Percentiles rank a stretch among this genome's conserved stretches.
These are phyloP conservation scores for Echria macrotheca DNA, from an alignment of 495 filamentous ascomycete genomes.

Conservation along the genomic window DNA sequence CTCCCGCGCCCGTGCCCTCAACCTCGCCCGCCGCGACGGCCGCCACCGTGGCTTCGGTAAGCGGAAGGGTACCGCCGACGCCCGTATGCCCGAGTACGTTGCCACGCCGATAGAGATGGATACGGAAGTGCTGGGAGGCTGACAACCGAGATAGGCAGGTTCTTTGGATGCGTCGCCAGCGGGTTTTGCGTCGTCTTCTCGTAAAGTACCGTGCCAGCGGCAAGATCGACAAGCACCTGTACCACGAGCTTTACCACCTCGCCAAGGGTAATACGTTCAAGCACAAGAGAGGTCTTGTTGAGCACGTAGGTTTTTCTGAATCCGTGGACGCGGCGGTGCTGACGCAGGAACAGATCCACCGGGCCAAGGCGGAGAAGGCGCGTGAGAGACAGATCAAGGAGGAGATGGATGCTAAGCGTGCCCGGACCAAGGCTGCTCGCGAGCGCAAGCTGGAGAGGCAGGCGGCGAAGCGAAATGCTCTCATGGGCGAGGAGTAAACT, in stretches of 20 bases:
- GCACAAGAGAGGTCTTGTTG: slow-evolving; percentile 99
- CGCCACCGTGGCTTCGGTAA: slow-evolving; percentile 99
- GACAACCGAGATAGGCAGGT: slow-evolving; percentile 61
- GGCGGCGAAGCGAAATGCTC: slow-evolving; percentile 79
- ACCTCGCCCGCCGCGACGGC: slow-evolving; percentile 81
- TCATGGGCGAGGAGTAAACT: slow-evolving; percentile 65
- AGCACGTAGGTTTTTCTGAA: slow-evolving; percentile 75
- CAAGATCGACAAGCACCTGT: slow-evolving; percentile 99
- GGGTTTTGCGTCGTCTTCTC: slow-evolving; percentile 95
- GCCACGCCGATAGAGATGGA: slow-evolving; percentile 4
- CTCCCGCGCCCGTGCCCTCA: slow-evolving; percentile 85
- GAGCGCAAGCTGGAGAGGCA: slow-evolving; percentile 90
- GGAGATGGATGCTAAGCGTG: slow-evolving; percentile 99
- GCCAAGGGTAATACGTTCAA: slow-evolving; percentile 99
- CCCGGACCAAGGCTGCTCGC: slow-evolving; percentile 98
- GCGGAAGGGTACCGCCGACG: slow-evolving; percentile 99
- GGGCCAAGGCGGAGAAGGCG: slow-evolving; percentile 97
- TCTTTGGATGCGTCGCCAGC: slow-evolving; percentile 99
- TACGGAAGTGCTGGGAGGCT: slow-evolving; percentile 13
- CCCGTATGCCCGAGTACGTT: slow-evolving; percentile 97
- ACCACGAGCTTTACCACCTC: slow-evolving; percentile 99
- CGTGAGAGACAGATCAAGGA: slow-evolving; percentile 94
- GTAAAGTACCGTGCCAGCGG: slow-evolving; percentile 98
- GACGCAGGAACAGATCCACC: slow-evolving; percentile 73
- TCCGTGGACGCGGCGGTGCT: slow-evolving; percentile 5